Percentiles rank a stretch among this genome's conserved stretches.
Conservation (phyloP, 139 green algal species). For the Micractinium sp. region DNA sequence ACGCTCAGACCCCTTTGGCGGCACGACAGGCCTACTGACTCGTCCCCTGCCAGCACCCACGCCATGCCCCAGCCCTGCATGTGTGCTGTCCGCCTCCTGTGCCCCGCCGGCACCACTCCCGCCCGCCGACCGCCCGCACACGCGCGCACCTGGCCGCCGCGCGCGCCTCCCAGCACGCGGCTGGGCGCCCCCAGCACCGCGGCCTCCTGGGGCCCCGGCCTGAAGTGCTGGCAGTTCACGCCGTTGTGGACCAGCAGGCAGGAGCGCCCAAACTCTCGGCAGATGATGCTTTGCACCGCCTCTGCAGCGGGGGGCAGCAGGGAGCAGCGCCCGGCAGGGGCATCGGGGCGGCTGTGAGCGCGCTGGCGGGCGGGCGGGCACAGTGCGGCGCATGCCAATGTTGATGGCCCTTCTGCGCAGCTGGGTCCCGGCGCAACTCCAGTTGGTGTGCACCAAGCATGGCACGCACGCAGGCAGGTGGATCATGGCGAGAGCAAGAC, state of each 20-base stretch:
- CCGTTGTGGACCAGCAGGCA: slow-evolving; percentile 69
- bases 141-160: slow-evolving; percentile 4
- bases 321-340: too few species aligned
- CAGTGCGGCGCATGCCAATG: not conserved
- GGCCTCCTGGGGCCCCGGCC: slow-evolving; percentile 24
- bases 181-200: not conserved
- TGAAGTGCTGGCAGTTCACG: slow-evolving; percentile 69
- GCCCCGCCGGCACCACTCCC: not conserved
- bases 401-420: not conserved
- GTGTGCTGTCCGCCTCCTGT: not conserved
- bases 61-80: not conserved
- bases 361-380: not conserved
- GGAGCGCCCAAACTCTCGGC: slow-evolving; percentile 64
- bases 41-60: too few species aligned
- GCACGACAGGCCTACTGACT: too few species aligned
- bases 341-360: too few species aligned
- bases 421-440: too few species aligned
- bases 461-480: too few species aligned
- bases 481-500: too few species aligned
- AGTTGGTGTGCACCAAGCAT: too few species aligned
- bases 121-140: not conserved
- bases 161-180: slow-evolving; percentile 8
- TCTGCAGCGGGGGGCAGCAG: not conserved
- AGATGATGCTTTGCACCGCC: slow-evolving; percentile 60
- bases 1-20: too few species aligned